phyloP scores from a whole-genome alignment of 2,329 filamentous ascomycete species.

The Hirsutella minnesotensis region DNA sequence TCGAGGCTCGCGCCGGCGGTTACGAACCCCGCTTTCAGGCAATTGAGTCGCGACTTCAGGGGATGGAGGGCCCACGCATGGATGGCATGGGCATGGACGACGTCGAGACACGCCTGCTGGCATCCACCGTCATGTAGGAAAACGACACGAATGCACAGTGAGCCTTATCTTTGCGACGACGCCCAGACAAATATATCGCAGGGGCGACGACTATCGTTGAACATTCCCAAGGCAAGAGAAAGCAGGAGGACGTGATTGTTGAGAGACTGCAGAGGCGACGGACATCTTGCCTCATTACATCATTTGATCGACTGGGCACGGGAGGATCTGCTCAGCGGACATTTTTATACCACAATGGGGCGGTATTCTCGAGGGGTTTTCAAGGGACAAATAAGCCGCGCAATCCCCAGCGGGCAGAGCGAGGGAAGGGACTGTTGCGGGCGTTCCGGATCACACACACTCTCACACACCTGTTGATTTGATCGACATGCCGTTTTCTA shows the following conservation, averaged over 20 bases:
- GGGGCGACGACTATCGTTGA: too few species aligned
- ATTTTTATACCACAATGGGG: not conserved
- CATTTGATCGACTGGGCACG: not conserved
- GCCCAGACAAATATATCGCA: too few species aligned
- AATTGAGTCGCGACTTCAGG: slow-evolving; percentile 28
- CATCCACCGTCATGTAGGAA: slow-evolving; percentile 30
- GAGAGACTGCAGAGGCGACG: not conserved
- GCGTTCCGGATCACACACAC: slow-evolving; percentile 4
- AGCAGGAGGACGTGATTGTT: too few species aligned
- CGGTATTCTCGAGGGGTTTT: slow-evolving; percentile 1
- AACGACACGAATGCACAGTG: slow-evolving; percentile 1
- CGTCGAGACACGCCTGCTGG: slow-evolving; percentile 30
- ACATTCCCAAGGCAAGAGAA: too few species aligned
- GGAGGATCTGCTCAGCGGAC: not conserved
- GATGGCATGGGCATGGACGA: slow-evolving; percentile 32
- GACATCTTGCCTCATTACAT: not conserved
- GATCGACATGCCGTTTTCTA: slow-evolving; percentile 1
- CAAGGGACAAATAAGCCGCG: not conserved
- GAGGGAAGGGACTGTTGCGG: slow-evolving; percentile 1
- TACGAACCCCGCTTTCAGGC: slow-evolving; percentile 34
- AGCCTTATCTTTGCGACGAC: not conserved
- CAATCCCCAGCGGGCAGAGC: not conserved
- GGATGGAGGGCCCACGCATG: slow-evolving; percentile 29
- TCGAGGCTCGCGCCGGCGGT: slow-evolving; percentile 32
- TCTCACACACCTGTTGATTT: slow-evolving; percentile 1